These are phyloP conservation scores for Bryoerythrophyllum caledonicum DNA, from an alignment of 225 moss, liverwort and hornwort species.

Conservation along the genomic window DNA sequence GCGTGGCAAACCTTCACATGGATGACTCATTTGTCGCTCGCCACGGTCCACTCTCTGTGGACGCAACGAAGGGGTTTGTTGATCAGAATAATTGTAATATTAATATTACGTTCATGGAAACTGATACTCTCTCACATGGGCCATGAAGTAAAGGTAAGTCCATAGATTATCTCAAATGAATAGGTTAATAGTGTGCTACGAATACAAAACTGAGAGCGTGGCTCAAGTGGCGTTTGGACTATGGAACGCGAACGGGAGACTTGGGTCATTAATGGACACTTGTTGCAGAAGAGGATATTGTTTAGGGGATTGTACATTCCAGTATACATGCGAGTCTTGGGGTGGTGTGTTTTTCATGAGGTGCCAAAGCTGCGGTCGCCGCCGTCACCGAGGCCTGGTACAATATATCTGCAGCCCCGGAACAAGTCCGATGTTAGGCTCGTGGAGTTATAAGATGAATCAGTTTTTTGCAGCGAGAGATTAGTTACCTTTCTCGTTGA, in stretches of 20 bases:
- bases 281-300: background rate
- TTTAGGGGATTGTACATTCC: background rate
- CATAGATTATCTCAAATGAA: background rate
- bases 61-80: too few species aligned
- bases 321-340: background rate
- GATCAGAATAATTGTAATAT: too few species aligned
- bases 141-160: too few species aligned
- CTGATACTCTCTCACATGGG: too few species aligned
- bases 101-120: too few species aligned
- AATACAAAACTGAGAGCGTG: background rate
- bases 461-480: too few species aligned
- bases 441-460: background rate
- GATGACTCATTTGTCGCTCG: background rate
- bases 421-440: background rate
- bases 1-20: conserved; percentile 1
- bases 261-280: background rate
- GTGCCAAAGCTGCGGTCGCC: conserved; percentile 77
- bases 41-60: background rate
- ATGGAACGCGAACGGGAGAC: too few species aligned
- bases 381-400: conserved; percentile 76
- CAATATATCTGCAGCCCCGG: conserved; percentile 57
- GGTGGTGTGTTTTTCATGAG: background rate
- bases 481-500: conserved; percentile 68
- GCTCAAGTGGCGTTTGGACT: background rate
- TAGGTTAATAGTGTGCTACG: background rate